A percentile compares a stretch with the other conserved stretches of the same genome.
Conservation (phyloP, 495 filamentous ascomycete genomes). For the Pseudoneurospora amorphoporcata region DNA sequence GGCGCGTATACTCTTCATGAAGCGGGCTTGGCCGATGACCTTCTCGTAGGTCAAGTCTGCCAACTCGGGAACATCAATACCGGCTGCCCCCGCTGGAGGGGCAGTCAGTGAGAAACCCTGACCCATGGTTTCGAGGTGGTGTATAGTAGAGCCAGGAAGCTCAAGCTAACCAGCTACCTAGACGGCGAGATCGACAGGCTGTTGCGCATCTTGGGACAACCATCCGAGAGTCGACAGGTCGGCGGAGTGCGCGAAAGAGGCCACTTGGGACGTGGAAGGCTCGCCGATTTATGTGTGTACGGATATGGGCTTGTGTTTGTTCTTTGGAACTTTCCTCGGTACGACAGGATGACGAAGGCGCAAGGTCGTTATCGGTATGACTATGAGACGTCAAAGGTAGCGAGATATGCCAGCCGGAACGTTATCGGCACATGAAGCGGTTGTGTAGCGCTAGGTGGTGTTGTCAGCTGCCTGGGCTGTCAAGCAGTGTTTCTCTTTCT, state of each 20-base stretch:
- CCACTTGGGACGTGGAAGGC: neutral
- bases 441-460: neutral
- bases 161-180: slow-evolving; percentile 10
- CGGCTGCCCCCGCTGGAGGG: slow-evolving; percentile 78
- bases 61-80: slow-evolving; percentile 89
- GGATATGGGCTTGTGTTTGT: neutral
- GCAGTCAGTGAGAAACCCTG: slow-evolving; percentile 92
- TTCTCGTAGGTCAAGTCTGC: slow-evolving; percentile 84
- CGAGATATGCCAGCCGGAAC: neutral
- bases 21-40: slow-evolving; percentile 83
- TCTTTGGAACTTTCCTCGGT: neutral
- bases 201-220: slow-evolving; percentile 11
- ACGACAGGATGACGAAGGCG: neutral
- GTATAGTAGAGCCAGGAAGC: slow-evolving; percentile 3
- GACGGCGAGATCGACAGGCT: neutral
- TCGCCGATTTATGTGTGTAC: neutral
- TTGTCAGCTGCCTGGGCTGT: neutral
- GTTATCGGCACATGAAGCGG: neutral
- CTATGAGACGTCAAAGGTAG: neutral
- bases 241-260: neutral
- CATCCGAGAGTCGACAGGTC: neutral
- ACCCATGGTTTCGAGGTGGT: slow-evolving; percentile 55
- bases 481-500: neutral
- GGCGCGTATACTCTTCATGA: slow-evolving; percentile 94
- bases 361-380: neutral